Evolutionary conservation across 2,329 filamentous ascomycete species (phyloP), one percentile per base, ranked within the genome.

Genomic region (Exophiala calicioides): DNA sequence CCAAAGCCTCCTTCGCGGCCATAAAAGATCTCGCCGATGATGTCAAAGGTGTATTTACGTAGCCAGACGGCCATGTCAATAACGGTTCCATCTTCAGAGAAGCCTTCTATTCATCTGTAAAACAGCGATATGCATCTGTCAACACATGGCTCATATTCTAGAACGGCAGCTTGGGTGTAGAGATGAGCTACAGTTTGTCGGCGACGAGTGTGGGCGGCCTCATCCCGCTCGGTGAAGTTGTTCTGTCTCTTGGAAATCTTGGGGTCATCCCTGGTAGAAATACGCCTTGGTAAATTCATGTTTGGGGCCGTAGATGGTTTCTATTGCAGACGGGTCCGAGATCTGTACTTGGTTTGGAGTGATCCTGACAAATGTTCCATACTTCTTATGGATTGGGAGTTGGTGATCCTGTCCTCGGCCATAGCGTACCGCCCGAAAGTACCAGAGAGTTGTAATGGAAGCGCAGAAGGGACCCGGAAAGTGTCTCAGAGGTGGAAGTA

Each of bases 101-200:
- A 54, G 6, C 39, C 24, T 3, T 54, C 50, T 44, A 52, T 51
- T 12, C 48, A 29, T 39, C 53, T 24, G 34, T 52, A 41, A 44
- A 58, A 56, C 9, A 59, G 43, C 3, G 39, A 38, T 7, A 55
- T 56, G 15, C 42, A 43, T 19, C 43, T 29, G 46, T 59, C 53
- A 5, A 58, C 50, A 36, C 41, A 55, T 9, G 47, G 53, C 30
- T 59, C 57, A 21, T 50, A 57, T 31, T 59, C 48, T 5, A 57
- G 44, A 1, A 59, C 42, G 8, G 40, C 50, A 6, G 34, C 48
- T 26, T 55, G 52, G 4, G 57, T 55, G 33, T 58, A 59, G 13
- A 56, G 24, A 19, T 36, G 40, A 15, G 47, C 44, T 8, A 55
- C 33, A 16, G 51, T 55, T 3, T 51, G 38, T 9, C 52, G 42